Evolutionary conservation across 2,329 filamentous ascomycete species (phyloP), one percentile per base, ranked within the genome.

Genomic region (Drechslerella dactyloides): DNA sequence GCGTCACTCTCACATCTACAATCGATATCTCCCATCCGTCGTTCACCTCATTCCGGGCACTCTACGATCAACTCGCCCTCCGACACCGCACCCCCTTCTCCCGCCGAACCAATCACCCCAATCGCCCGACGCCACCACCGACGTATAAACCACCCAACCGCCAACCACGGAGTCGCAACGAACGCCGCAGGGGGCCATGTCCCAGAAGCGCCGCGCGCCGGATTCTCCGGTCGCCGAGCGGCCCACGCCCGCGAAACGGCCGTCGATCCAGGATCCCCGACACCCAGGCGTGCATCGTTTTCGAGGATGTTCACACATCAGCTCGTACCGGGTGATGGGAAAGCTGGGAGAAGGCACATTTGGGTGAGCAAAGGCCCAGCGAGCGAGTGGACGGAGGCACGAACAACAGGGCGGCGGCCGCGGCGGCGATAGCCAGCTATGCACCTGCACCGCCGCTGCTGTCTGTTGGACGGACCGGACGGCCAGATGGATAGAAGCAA

Each of bases 331-430:
- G 76, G 82, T 94, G 40, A 81, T 90, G 75, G 87, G 87, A 58
- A 96, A 96, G 81, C 85, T 99, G 63, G 93, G 93, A 76, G 93
- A 97, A 80, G 93, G 93, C 73, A 97, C 93, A 21, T 97, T 97
- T 81, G 93, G 93, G 88, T 90, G 81, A 76, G 86, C 17, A 13
- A 2, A 8, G 19, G n/a, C 11, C 35, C 50, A 11, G 21, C 78
- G 55, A 56, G 11, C 13, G 30, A 54, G 42, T 15, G n/a, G 5
- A 15, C 19, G n/a, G 13, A 15, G 2, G 4, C 5, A 42, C 37
- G n/a, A 42, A 4, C 37, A 42, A n/a, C n/a, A n/a, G n/a, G n/a
- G n/a, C n/a, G n/a, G n/a, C 37, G n/a, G 19, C 44, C 8, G 21
- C 19, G 5, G 19, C 19, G 15, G 19, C 19, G n/a, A 17, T 17